Percentiles rank a stretch among this genome's conserved stretches.
These are phyloP conservation scores for Pyricularia grisea DNA, from an alignment of 2,329 filamentous ascomycete species.

Conservation along the genomic window DNA sequence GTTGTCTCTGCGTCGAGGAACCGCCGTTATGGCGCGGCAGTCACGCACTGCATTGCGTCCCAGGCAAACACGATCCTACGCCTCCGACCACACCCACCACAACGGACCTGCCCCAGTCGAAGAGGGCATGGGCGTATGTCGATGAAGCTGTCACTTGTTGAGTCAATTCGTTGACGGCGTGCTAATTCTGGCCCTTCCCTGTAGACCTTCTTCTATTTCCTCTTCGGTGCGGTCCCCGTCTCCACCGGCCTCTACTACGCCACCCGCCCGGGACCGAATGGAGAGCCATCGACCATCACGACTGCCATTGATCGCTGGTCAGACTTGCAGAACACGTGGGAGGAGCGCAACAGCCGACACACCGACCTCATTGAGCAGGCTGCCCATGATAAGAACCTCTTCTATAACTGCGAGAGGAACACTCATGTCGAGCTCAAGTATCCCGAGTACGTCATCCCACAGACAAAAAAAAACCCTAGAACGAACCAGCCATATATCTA, in stretches of 20 bases:
- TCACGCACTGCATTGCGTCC: constrained; percentile 18
- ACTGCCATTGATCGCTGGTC: constrained; percentile 36
- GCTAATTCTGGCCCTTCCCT: background rate
- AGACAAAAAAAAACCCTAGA: background rate
- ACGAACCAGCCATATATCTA: background rate
- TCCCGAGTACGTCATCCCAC: constrained; percentile 42
- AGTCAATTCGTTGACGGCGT: background rate
- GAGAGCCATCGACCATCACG: constrained; percentile 36
- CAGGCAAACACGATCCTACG: constrained; percentile 37
- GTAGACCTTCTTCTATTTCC: constrained; percentile 39
- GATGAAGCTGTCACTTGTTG: background rate
- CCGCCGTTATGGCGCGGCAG: constrained; percentile 26
- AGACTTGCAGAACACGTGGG: constrained; percentile 39
- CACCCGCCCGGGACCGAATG: constrained; percentile 36
- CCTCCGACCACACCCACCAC: constrained; percentile 34
- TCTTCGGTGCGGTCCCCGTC: constrained; percentile 33
- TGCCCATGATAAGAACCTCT: constrained; percentile 46
- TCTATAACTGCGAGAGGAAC: constrained; percentile 35
- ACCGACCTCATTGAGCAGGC: constrained; percentile 45
- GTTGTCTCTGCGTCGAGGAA: constrained; percentile 26
- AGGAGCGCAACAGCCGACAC: constrained; percentile 42
- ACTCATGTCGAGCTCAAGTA: constrained; percentile 41
- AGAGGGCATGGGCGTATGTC: constrained; percentile 48
- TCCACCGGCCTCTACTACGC: constrained; percentile 37
- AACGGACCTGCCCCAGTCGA: constrained; percentile 31